Percentiles rank a stretch among this genome's conserved stretches.
phyloP scores from a whole-genome alignment of 139 green algal genomes.

The Chlorella ohadii region DNA sequence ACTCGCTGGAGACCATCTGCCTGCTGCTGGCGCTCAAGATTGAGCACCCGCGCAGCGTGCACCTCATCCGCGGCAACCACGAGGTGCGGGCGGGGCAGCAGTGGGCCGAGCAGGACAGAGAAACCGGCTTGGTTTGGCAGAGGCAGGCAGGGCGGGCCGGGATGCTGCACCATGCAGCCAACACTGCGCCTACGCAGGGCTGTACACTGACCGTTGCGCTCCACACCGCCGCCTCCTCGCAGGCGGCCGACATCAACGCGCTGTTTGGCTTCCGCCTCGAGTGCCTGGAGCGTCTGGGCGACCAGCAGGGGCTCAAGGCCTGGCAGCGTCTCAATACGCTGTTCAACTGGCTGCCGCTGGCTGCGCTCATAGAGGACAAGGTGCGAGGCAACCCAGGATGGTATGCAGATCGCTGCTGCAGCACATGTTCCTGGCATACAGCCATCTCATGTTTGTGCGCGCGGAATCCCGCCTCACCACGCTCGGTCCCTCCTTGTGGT shows the following conservation, averaged over 20 bases:
- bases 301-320: conserved; percentile 83
- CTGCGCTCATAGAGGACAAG: conserved; percentile 92
- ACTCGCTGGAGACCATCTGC: conserved; percentile 89
- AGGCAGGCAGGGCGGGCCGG: too few species aligned
- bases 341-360: conserved; percentile 99
- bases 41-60: conserved; percentile 91
- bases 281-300: conserved; percentile 95
- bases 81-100: conserved; percentile 63
- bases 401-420: too few species aligned
- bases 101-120: neutral
- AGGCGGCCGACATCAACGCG: conserved; percentile 96
- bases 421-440: too few species aligned
- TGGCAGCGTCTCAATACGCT: conserved; percentile 97
- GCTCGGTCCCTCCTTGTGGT: too few species aligned
- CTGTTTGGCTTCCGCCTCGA: conserved; percentile 99
- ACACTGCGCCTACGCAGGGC: too few species aligned
- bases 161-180: too few species aligned
- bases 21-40: conserved; percentile 97
- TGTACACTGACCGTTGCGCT: neutral
- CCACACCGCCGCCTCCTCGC: neutral
- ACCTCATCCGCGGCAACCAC: conserved; percentile 99
- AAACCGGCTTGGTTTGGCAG: too few species aligned
- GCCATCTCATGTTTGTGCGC: too few species aligned
- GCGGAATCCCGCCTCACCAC: too few species aligned
- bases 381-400: conserved; percentile 48